These are phyloP conservation scores for Phytophthora europaea DNA, from an alignment of 352 stramenopile genomes.

Conservation along the genomic window DNA sequence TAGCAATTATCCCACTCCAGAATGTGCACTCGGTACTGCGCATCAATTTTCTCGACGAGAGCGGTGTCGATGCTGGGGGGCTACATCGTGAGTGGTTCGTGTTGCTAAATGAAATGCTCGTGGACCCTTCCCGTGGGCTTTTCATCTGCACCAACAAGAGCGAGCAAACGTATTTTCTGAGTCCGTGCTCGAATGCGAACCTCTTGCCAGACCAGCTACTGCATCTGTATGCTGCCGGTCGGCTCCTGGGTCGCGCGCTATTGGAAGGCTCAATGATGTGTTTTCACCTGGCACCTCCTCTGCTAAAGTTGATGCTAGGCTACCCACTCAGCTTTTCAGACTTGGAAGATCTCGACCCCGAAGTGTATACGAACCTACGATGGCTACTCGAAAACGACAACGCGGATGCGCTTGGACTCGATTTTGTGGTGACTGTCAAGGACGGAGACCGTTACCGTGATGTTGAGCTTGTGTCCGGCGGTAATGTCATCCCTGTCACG, in stretches of 20 bases:
- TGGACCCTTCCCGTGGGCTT: slow-evolving; percentile 31
- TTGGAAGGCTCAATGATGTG: slow-evolving; percentile 90
- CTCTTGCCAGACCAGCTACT: slow-evolving; percentile 40
- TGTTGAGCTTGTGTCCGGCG: slow-evolving; percentile 44
- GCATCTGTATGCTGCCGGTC: slow-evolving; percentile 40
- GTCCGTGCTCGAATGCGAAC: slow-evolving; percentile 36
- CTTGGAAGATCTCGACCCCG: slow-evolving; percentile 67
- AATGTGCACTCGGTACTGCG: slow-evolving; percentile 46
- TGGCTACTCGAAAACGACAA: slow-evolving; percentile 64
- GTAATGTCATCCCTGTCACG: slow-evolving; percentile 78
- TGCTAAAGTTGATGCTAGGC: slow-evolving; percentile 96
- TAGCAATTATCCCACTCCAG: slow-evolving; percentile 37
- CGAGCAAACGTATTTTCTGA: slow-evolving; percentile 53
- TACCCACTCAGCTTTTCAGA: slow-evolving; percentile 93
- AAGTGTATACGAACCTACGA: slow-evolving; percentile 46
- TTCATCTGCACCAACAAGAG: slow-evolving; percentile 47
- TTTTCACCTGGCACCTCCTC: slow-evolving; percentile 91
- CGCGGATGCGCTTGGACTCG: slow-evolving; percentile 50
- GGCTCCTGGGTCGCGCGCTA: slow-evolving; percentile 48
- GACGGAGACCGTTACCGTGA: slow-evolving; percentile 24
- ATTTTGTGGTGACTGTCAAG: slow-evolving; percentile 52
- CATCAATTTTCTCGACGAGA: slow-evolving; percentile 73
- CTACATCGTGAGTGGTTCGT: slow-evolving; percentile 81
- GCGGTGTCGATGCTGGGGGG: slow-evolving; percentile 71
- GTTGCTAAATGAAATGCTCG: slow-evolving; percentile 52